These are phyloP conservation scores for Thraustotheca clavata DNA, from an alignment of 352 stramenopile species.

Conservation along the genomic window DNA sequence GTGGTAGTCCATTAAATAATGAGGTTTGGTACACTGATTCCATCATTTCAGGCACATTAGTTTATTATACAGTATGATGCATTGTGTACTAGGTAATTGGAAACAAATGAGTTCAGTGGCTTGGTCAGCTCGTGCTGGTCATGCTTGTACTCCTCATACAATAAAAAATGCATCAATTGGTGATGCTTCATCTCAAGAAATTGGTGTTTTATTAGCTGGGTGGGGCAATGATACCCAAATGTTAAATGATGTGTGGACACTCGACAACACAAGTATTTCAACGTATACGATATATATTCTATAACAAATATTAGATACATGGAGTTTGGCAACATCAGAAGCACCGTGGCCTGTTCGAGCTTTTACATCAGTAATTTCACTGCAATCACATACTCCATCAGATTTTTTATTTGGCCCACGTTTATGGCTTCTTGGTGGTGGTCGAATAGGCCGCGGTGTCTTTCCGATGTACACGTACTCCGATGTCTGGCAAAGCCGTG, in stretches of 20 bases:
- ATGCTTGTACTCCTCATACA: conserved; percentile 47
- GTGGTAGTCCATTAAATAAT: conserved; percentile 69
- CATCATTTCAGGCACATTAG: conserved; percentile 31
- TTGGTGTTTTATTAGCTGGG: conserved; percentile 55
- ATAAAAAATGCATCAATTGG: conserved; percentile 41
- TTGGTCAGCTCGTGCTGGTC: conserved; percentile 47
- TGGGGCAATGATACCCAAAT: conserved; percentile 45
- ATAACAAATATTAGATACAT: conserved; percentile 24
- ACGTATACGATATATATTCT: not conserved
- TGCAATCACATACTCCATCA: conserved; percentile 51
- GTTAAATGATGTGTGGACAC: conserved; percentile 61
- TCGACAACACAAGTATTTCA: conserved; percentile 30
- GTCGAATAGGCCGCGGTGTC: conserved; percentile 59
- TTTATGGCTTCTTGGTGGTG: conserved; percentile 68
- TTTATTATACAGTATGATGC: not conserved
- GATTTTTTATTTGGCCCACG: conserved; percentile 53
- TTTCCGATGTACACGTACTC: conserved; percentile 62
- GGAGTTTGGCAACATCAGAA: conserved; percentile 29
- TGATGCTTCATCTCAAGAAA: conserved; percentile 38
- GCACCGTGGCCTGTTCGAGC: conserved; percentile 57
- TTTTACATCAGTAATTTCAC: conserved; percentile 70
- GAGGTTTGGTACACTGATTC: conserved; percentile 67
- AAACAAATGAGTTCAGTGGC: conserved; percentile 34
- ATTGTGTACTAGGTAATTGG: conserved; percentile 28
- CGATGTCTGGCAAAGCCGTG: conserved; percentile 63